Conservation (phyloP, 192 early-diverging fungal species). For the Diversispora eburnea region DNA sequence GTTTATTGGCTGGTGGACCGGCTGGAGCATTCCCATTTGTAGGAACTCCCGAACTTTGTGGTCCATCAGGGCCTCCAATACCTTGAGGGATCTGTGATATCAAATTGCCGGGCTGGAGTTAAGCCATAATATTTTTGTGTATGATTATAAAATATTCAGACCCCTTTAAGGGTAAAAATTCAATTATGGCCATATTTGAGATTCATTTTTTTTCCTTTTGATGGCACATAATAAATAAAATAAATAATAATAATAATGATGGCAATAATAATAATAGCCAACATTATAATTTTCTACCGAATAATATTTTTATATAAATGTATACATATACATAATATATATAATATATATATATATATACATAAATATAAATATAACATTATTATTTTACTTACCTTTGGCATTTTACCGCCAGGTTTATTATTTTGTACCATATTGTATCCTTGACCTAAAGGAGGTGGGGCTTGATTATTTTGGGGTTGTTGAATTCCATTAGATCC, state of each 20-base stretch:
- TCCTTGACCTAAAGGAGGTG: conserved; percentile 4
- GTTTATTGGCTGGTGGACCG: conserved; percentile 13
- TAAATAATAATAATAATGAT: no score
- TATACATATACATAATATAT: no score
- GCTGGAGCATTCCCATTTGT: conserved; percentile 20
- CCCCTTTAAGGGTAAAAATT: no score
- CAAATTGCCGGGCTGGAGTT: background rate
- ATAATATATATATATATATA: no score
- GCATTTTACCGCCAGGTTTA: conserved; percentile 24
- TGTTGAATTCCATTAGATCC: conserved; percentile 36
- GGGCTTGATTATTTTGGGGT: conserved; percentile 28
- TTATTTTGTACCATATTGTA: background rate
- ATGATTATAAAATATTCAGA: no score
- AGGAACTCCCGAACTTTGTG: conserved; percentile 23
- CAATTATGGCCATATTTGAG: no score
- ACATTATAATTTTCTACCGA: no score
- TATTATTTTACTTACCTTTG: conserved; percentile 15
- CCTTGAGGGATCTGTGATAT: conserved; percentile 17
- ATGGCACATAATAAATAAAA: no score
- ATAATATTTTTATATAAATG: no score
- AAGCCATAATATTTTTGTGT: no score
- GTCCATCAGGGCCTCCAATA: conserved; percentile 25
- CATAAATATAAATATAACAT: background rate
- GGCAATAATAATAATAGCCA: no score
- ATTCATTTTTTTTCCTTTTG: no score